Evolutionary conservation across 2,329 filamentous ascomycete species (phyloP), one percentile per base, ranked within the genome.

Genomic region (Arthrinium phaeospermum): DNA sequence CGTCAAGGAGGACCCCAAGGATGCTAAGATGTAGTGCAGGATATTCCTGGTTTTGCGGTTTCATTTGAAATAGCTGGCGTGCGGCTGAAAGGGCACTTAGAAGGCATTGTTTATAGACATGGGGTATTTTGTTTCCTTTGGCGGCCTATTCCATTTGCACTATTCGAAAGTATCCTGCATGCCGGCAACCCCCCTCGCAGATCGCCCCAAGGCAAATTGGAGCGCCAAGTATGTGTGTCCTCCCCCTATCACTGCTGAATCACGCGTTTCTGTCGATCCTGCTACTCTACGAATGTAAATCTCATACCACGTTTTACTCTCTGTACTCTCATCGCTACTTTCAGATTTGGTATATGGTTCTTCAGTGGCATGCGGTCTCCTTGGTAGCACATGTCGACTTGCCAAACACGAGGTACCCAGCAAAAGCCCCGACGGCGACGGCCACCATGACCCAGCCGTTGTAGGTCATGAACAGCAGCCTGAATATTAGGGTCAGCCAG

Each of bases 381-480:
- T 97, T 98, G 41, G 92, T 92, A 10, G 92, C 89, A 70, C 91
- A 88, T 0, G 91, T 91, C 71, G 87, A 86, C 71, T 90, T 89
- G 22, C 94, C 93, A 84, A 98, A 99, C 64, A 92, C 78, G 73
- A 98, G 81, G 80, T 97, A 98, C 61, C 96, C 96, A 64, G 97
- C 82, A 76, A 97, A 97, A 0, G 96, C 95, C 22, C 96, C 96
- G 13, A 97, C 85, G 0, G 93, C 93, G 22, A 98, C 95, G 3
- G 96, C 90, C 76, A 97, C 83, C 96, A 99, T 99, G 77, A 99
- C 91, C 92, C 94, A 97, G 72, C 96, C 96, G 79, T 99, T 99
- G 85, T 99, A 99, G n/a, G 96, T 99, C 96, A 99, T 99, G 84
- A 99, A 99, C 30, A 99, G 85, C 74, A 99, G 87, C 96, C 96